Evolutionary conservation across 192 early-diverging fungal species (phyloP).

Genomic region (Linnemannia schmuckeri): DNA sequence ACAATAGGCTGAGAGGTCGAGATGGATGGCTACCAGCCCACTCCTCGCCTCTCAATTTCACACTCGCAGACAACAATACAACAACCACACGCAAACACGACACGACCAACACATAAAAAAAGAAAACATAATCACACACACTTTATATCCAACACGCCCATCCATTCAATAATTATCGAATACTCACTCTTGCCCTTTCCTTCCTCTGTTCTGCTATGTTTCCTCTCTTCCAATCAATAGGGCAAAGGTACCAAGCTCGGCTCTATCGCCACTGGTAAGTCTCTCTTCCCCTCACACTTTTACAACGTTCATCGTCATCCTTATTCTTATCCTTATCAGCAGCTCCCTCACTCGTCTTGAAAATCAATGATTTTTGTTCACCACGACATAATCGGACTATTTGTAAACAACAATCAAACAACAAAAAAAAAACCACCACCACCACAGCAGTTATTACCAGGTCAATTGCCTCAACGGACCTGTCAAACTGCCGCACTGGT

Average conservation of each 20-base stretch:
- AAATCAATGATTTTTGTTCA: neutral
- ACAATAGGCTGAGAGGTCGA: too few species aligned
- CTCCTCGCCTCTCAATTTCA: neutral
- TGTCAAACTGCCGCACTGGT: neutral
- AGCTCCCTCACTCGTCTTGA: neutral
- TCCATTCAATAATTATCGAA: neutral
- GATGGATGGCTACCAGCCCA: neutral
- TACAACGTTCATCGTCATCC: neutral
- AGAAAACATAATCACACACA: neutral
- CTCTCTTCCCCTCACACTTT: neutral
- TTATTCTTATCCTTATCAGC: neutral
- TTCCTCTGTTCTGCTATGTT: neutral
- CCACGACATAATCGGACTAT: neutral
- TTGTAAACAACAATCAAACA: neutral
- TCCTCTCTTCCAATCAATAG: conserved; percentile 1
- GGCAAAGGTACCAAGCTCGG: conserved; percentile 51
- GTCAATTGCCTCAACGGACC: neutral
- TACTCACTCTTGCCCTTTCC: neutral
- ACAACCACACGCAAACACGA: neutral
- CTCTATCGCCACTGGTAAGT: conserved; percentile 44
- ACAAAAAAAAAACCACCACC: neutral
- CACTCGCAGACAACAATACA: neutral
- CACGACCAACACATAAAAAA: neutral
- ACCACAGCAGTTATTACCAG: neutral
- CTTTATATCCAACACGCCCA: neutral